These are phyloP conservation scores for Trypanosoma platydactyli DNA, from an alignment of 208 protist genomes.

Conservation along the genomic window DNA sequence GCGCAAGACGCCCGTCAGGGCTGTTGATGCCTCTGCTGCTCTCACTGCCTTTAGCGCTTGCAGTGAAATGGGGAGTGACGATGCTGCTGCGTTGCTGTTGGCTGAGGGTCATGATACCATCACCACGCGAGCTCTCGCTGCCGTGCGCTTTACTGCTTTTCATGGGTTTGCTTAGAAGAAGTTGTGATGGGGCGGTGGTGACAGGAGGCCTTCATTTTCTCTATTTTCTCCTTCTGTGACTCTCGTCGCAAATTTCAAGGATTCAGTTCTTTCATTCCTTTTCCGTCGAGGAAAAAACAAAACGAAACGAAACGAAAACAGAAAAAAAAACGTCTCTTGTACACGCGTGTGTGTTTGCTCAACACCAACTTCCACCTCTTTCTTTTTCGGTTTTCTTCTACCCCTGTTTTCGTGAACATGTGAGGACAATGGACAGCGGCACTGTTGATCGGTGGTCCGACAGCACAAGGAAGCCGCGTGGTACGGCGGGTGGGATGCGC, in stretches of 20 bases:
- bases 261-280: constrained; percentile 6
- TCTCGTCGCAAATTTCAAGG: constrained; percentile 4
- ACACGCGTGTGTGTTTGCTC: constrained; percentile 4
- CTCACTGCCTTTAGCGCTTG: not conserved
- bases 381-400: constrained; percentile 4
- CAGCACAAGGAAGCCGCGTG: not conserved
- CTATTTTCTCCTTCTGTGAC: too few species aligned
- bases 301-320: not conserved
- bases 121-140: constrained; percentile 17
- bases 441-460: constrained; percentile 21
- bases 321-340: not conserved
- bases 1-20: not conserved
- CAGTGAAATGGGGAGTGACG: too few species aligned
- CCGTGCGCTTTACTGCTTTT: constrained; percentile 22
- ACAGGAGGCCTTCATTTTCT: not conserved
- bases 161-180: not conserved
- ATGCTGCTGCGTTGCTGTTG: constrained; percentile 18
- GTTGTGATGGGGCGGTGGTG: constrained; percentile 5
- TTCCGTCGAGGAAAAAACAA: too few species aligned
- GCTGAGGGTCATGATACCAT: constrained; percentile 25
- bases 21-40: not conserved
- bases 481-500: not conserved
- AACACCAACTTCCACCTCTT: too few species aligned
- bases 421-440: constrained; percentile 16
- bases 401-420: not conserved